Conservation (phyloP, 495 filamentous ascomycete species). For the Lophiostoma macrostomum region DNA sequence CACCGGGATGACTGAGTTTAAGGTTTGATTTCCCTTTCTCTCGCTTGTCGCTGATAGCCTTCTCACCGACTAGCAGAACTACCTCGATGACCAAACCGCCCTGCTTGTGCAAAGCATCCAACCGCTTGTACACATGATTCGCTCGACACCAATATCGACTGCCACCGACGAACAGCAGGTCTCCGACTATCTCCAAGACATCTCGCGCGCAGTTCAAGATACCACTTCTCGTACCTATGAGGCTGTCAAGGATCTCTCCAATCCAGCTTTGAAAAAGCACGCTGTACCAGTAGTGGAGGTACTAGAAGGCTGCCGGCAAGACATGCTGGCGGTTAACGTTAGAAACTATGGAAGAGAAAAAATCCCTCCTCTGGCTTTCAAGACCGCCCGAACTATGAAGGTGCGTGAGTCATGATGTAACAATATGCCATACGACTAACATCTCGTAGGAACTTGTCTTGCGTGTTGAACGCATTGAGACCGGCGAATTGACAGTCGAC, state of each 20-base stretch:
- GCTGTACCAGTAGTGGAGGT: slow-evolving; percentile 60
- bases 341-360: slow-evolving; percentile 66
- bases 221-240: slow-evolving; percentile 65
- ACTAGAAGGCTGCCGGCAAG: slow-evolving; percentile 61
- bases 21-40: slow-evolving; percentile 45
- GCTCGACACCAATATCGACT: slow-evolving; percentile 55
- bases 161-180: slow-evolving; percentile 59
- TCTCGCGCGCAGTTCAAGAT: slow-evolving; percentile 65
- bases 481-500: slow-evolving; percentile 34
- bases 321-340: slow-evolving; percentile 64
- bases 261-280: slow-evolving; percentile 50
- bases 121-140: slow-evolving; percentile 74
- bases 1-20: slow-evolving; percentile 68
- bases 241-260: slow-evolving; percentile 49
- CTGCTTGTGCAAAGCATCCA: slow-evolving; percentile 78
- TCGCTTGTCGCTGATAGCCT: background rate
- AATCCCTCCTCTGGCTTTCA: slow-evolving; percentile 80
- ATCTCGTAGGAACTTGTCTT: slow-evolving; percentile 34
- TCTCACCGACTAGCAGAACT: slow-evolving; percentile 51
- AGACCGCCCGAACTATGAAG: slow-evolving; percentile 76
- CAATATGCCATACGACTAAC: slow-evolving; percentile 10
- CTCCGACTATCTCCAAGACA: slow-evolving; percentile 65
- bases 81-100: slow-evolving; percentile 82
- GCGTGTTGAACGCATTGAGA: slow-evolving; percentile 36
- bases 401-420: slow-evolving; percentile 12